Base-by-base conservation (phyloP, 139 green algal species). In the Tetradesmus obliquus region DNA sequence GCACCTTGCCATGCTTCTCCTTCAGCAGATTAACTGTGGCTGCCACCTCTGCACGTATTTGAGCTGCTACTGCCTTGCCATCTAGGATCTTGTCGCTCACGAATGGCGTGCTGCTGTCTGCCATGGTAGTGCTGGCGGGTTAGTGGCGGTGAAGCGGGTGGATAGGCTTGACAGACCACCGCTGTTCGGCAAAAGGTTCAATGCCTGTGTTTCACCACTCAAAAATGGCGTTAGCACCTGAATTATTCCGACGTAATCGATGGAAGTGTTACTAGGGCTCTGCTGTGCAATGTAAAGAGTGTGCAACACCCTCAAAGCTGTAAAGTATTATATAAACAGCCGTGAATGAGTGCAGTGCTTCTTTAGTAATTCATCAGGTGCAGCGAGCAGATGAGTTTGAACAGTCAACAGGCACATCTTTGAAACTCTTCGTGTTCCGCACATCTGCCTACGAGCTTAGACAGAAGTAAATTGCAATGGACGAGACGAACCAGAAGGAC, bases 31-130 rank as follows among this genome's bases (percentile, higher is more conserved):
- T 88, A 7, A 98, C 96, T 51, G 97, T 93, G 0, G 87, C 95
- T 58, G 94, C 95, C 5, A 97, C 91, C 89, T 99, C 97, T 79
- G 93, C 84, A 5, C 97, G 88, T 12, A 99, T 98, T 10, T 91
- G 88, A 2, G 94, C 96, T 2, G 97, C 97, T 5, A 97, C 96
- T 5, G 94, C 94, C 89, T 99, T 99, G 55, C 97, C 97, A 71
- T 99, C 97, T n/a, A 99, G 98, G 1, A 98, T 72, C 55, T 94
- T 93, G 6, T 91, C 93, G 8, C 91, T 95, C 87, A 96, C 91
- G 7, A 93, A 92, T 9, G 87, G 90, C 5, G 55, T 72, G 19
- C 62, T 22, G 10, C 66, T 76, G 66, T 76, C 66, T 76, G 66
- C 66, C 66, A 76, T 76, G 17, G 15, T 24, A 9, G 66, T 76